Percentiles rank a stretch among this genome's conserved stretches.
Evolutionary conservation across 2,329 filamentous ascomycete species (phyloP).

Genomic region (Arthroderma sp.): DNA sequence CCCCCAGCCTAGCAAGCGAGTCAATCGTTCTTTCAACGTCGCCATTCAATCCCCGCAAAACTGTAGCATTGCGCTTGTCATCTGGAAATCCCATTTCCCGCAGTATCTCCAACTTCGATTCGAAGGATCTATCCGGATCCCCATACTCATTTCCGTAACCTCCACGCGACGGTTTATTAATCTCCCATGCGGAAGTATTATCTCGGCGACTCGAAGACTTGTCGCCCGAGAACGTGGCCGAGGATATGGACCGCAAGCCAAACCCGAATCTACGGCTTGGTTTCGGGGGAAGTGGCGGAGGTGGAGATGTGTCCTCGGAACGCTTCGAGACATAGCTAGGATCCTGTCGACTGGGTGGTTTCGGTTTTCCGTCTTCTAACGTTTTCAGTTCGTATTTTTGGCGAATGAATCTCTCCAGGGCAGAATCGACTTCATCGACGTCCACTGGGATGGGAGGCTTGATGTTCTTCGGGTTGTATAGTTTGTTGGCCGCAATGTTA

Average conservation of each 20-base stretch:
- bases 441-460: slow-evolving; percentile 78
- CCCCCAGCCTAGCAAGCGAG: slow-evolving; percentile 67
- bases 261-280: slow-evolving; percentile 49
- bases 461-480: slow-evolving; percentile 75
- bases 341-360: slow-evolving; percentile 38
- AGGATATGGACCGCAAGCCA: slow-evolving; percentile 54
- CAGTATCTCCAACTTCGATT: slow-evolving; percentile 62
- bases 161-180: slow-evolving; percentile 50
- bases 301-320: slow-evolving; percentile 42
- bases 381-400: slow-evolving; percentile 73
- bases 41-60: slow-evolving; percentile 71
- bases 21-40: slow-evolving; percentile 80
- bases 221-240: slow-evolving; percentile 45
- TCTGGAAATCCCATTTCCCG: slow-evolving; percentile 88
- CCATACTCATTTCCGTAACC: slow-evolving; percentile 44
- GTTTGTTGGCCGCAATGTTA: slow-evolving; percentile 72
- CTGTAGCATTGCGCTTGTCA: slow-evolving; percentile 62
- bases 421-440: slow-evolving; percentile 79
- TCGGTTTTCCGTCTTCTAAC: slow-evolving; percentile 35
- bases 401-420: slow-evolving; percentile 89
- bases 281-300: slow-evolving; percentile 44
- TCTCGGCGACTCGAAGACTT: not conserved
- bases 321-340: slow-evolving; percentile 41
- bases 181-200: slow-evolving; percentile 22
- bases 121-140: slow-evolving; percentile 38